These are phyloP conservation scores for Amylostereum areolatum DNA, from an alignment of 1,284 basidiomycete genomes.

Conservation along the genomic window DNA sequence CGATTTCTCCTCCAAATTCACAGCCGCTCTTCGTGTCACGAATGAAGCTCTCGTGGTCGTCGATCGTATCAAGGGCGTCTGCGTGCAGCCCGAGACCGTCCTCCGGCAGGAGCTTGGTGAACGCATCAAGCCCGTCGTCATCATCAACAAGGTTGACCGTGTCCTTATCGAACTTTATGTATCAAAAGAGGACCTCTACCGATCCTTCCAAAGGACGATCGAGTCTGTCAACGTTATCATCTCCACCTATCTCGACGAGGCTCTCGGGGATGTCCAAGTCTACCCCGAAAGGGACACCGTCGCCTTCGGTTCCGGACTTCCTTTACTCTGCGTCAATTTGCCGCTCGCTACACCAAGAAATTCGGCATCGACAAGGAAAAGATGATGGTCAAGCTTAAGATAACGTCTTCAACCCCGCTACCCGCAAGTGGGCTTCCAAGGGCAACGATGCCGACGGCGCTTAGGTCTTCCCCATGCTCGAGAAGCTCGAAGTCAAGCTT, in stretches of 20 bases:
- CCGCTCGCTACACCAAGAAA: conserved; percentile 93
- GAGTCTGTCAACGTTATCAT: conserved; percentile 99
- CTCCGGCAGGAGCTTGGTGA: conserved; percentile 96
- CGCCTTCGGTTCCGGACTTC: conserved; percentile 98
- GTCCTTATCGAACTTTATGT: conserved; percentile 99
- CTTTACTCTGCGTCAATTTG: conserved; percentile 98
- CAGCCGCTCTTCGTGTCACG: conserved; percentile 98
- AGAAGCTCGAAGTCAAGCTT: conserved; percentile 96
- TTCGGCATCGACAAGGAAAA: conserved; percentile 99
- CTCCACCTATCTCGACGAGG: conserved; percentile 93
- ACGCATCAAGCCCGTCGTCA: conserved; percentile 99
- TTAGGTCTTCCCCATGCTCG: conserved; percentile 91
- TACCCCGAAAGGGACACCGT: conserved; percentile 99
- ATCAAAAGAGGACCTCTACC: conserved; percentile 95
- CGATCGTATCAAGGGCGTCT: conserved; percentile 99
- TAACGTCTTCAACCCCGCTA: conserved; percentile 99
- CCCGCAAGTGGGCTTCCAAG: conserved; percentile 95
- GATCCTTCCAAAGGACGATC: conserved; percentile 96
- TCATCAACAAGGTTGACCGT: conserved; percentile 99
- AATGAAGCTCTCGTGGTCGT: conserved; percentile 99
- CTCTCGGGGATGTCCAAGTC: conserved; percentile 97
- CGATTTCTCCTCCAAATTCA: conserved; percentile 99
- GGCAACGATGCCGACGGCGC: conserved; percentile 75
- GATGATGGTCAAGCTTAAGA: conserved; percentile 97
- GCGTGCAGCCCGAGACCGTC: conserved; percentile 99